Evolutionary conservation across 371 early-diverging fungal species (phyloP), one percentile per base, ranked within the genome.

Genomic region (Lichtheimia hyalospora): DNA sequence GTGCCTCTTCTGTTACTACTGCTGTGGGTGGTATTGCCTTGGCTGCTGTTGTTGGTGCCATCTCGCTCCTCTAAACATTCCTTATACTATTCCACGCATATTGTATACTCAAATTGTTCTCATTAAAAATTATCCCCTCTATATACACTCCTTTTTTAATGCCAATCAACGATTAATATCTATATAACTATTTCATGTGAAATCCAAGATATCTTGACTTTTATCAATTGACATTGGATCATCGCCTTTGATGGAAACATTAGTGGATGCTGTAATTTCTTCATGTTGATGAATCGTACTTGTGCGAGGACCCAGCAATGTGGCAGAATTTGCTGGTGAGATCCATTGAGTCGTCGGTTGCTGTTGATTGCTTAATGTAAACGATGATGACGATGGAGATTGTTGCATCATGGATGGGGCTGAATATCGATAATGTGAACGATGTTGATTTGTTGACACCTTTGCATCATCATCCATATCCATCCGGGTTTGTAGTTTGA

Each of bases 41-140:
- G 20, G 59, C 59, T 51, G 59, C 59, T 40, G 16, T 49, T 49
- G 59, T 41, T n/a, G 59, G 46, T 10, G 52, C 59, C 6, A 13
- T 58, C 15, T 34, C 49, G 25, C n/a, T 57, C 21, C 25, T 48
- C 21, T 41, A 41, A 57, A 48, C 14, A 49, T 34, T 53, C 25
- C 39, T 39, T 53, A 12, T 39, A 3, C 27, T 46, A 20, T 46
- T 20, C 20, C 20, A 18, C 20, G 46, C 46, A 46, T 46, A n/a
- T 46, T 46, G n/a, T n/a, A 46, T 46, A 46, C n/a, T 46, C 20
- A 46, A n/a, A n/a, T n/a, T 46, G 46, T 18, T 14, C 20, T 20
- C 46, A 46, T n/a, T 18, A 46, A 46, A 46, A 46, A 46, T 46
- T 34, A 34, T n/a, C 34, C 34, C 34, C 34, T 8, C 34, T 34